Evolutionary conservation across 176 grass and related monocot species (phyloP), one percentile per base, ranked within the genome.

Genomic region (Pontederia paniculata): DNA sequence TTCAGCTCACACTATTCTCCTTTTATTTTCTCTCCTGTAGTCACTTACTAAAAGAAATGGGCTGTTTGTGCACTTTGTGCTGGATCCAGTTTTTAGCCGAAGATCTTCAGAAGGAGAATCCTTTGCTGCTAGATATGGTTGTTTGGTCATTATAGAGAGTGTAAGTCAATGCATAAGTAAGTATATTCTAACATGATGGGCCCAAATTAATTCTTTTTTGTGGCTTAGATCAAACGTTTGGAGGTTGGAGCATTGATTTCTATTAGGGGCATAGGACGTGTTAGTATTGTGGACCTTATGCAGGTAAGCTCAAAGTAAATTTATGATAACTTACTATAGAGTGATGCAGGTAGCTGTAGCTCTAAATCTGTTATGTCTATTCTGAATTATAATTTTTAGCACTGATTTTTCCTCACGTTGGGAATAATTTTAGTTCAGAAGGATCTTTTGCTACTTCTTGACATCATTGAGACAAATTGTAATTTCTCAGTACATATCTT

Each of bases 61-160:
- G 60, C 65, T 65, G 70, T 89, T 97, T 88, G 86, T 97, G 45
- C 91, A 97, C 50, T 90, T 90, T 41, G 86, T 97, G 20, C 70
- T 97, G 55, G 83, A 97, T 79, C 91, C 86, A 58, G 59, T 97
- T 77, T 42, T 64, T 63, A 80, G 60, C 21, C 78, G 77, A 11
- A 52, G 57, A 61, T 61, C 69, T 73, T 72, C 77, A 56, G 45
- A 52, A 48, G 76, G 73, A 86, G 62, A 75, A 66, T 84, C 86
- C 19, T 96, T 86, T 74, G 76, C 82, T 77, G 80, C 78, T 69
- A 87, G 74, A 80, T 81, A 90, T 77, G 80, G 83, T 75, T 87
- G 82, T 55, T 79, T 97, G 72, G 87, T 87, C 56, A 77, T 74
- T 43, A 89, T 97, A 81, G 80, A 97, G 75, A 79, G 76, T 72